Evolutionary conservation across 1,284 basidiomycete genomes (phyloP), one percentile per base, ranked within the genome.

Genomic region (Puccinia coronata): DNA sequence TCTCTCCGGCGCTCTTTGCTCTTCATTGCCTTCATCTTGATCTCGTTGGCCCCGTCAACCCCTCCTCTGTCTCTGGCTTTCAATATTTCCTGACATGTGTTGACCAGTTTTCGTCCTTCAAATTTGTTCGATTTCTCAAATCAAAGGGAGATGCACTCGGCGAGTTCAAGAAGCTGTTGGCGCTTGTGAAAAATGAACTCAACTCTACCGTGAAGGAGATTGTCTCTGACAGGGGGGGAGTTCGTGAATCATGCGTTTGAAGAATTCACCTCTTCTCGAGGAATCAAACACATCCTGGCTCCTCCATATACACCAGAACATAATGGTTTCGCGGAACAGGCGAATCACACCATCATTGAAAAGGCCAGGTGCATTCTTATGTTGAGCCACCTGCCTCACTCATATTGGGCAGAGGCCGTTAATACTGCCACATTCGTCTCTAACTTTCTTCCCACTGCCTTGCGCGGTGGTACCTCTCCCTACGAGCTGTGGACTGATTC

Each of bases 241-340:
- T 85, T 84, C 80, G 63, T 80, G 6, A 82, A 82, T n/a, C 5
- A 83, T 1, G 83, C 76, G 1, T 86, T 87, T 77, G 23, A 77
- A 12, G 82, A 80, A 0, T 86, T 84, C 53, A 84, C 87, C 2
- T 81, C 82, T 11, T 31, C 57, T 0, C 34, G 82, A 12, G 87
- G 87, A 12, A 88, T 86, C 2, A 63, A 78, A 34, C 84, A 82
- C 31, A 81, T 85, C 63, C 82, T 86, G 20, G 86, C 85, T 18
- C 83, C 86, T 0, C 87, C 88, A 70, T 84, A 88, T 76, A 85
- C 86, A 3, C 87, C 86, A 0, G 82, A 84, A 65, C 31, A 84
- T 80, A 88, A 87, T 82, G 81, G 87, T 82, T 82, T 84, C 53
- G 83, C 86, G 0, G 84, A 86, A 82, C 70, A 86, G 57, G 16